Base-by-base conservation (phyloP, 176 grass and related monocot genomes). In the Lolium perenne region DNA sequence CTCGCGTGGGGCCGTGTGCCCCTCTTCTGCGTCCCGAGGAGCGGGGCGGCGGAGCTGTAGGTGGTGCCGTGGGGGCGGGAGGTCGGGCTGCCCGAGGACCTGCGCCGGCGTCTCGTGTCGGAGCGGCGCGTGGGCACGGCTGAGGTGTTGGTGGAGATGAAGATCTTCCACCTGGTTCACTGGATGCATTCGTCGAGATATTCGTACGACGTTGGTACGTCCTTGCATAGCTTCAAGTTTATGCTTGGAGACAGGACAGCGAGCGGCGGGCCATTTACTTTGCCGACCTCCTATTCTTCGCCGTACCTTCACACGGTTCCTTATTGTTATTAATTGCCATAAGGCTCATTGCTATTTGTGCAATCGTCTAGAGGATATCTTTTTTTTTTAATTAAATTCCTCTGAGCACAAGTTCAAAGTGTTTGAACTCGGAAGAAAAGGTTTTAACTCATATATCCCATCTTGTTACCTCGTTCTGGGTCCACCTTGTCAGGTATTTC, bases 81-180 rank as follows among this genome's bases (percentile, higher is more conserved):
- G 10, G 58, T 60, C 58, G 58, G 58, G 58, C n/a, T 60, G 58
- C n/a, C 58, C n/a, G 58, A 60, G 58, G 58, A 60, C 21, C 58
- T 60, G 58, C 58, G n/a, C 58, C n/a, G n/a, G n/a, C 58, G 58
- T 60, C 58, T 60, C 58, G n/a, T 10, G 9, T 60, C 58, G n/a
- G 58, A 60, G 58, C 22, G 58, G 58, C 58, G n/a, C 58, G 1
- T 11, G 58, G 58, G 58, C n/a, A 60, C 58, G n/a, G 58, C 58
- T 60, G n/a, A 60, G 58, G 58, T 60, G 58, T 23, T 60, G 58
- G 58, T 60, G 58, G 58, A 60, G n/a, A 60, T 60, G 58, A 60
- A 60, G 58, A 60, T 60, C n/a, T 60, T 60, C 58, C 58, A 60
- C 58, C 58, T 22, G 8, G n/a, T 60, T 22, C n/a, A 60, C 10